Evolutionary conservation across 2,329 filamentous ascomycete genomes (phyloP), one percentile per base, ranked within the genome.

Genomic region (Aureobasidium sp.): DNA sequence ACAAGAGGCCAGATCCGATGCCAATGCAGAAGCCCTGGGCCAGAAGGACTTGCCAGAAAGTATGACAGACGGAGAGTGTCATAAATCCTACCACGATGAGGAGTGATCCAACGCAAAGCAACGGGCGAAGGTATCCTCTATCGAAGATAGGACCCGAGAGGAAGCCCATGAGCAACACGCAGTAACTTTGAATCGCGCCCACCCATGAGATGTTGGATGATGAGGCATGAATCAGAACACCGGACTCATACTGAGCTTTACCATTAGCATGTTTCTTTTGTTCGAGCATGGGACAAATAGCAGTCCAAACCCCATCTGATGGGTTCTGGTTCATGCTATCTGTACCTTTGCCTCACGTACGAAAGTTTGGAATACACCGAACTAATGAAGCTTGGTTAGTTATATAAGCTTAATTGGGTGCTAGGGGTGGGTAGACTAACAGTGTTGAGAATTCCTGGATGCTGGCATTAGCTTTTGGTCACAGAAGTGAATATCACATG

Each of bases 21-120:
- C 81, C 80, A 42, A 76, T 70, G 2, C 81, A 67, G 1, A 82
- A 67, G 2, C 78, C 80, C 62, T 83, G 81, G 0, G 74, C 74
- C 9, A 83, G 77, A 71, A 83, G 78, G 66, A 82, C 75, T 11
- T 83, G 80, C 72, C 76, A 84, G 66, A 82, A 83, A 31, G 73
- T 62, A 3, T 68, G 74, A 66, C 78, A 76, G 66, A 61, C 74
- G 77, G 4, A 71, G 2, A 71, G 68, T 73, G 81, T 77, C 67
- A 84, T 78, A 64, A 74, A 64, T 4, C 72, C 61, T 1, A 70
- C 4, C 12, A 71, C n/a, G 78, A 76, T 61, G 4, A 66, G 69
- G 3, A 72, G 47, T 1, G 37, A 49, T 20, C 63, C 62, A 15
- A 56, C 39, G 15, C 45, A 15, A 11, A 63, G 62, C 31, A 63